Base-by-base conservation (phyloP, 768 basidiomycete species). In the Collybiopsis luxurians region DNA sequence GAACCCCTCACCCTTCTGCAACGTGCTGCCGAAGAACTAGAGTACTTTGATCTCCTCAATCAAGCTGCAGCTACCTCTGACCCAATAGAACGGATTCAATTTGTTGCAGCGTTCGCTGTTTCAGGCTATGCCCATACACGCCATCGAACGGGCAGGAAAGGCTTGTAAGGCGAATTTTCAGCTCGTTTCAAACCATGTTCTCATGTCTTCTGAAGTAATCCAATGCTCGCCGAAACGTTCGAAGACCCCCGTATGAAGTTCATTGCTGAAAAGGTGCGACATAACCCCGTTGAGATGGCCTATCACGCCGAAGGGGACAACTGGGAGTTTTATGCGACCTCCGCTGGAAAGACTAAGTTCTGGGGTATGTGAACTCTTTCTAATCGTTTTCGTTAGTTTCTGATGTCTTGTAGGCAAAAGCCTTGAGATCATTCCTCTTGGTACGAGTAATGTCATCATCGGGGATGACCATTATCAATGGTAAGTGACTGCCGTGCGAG, bases 151-250 rank as follows among this genome's bases (percentile, higher is more conserved):
- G 88, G 92, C 42, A 80, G 92, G 57, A 95, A 95, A 71, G 90
- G 89, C 60, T 95, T 94, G 90, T 92, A 66, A 73, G 88, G 80
- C 15, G 43, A 44, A 43, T 15, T 45, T 56, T 34, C 45, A n/a
- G 9, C 36, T 24, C 36, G 12, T 39, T 10, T 23, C n/a, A 43
- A 55, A 42, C 27, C 34, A 15, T 17, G 12, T 58, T 21, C 46
- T 60, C 26, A 28, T 31, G 34, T 12, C 23, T 40, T 49, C n/a
- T 62, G 30, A 56, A 93, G 90, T 63, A 95, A 92, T 61, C 92
- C 92, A 1, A 86, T 94, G 84, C 80, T 93, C 47, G 89, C 83
- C 2, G 92, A 95, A 70, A 94, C 92, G 2, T 95, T 89, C 59
- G 92, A 95, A 70, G 89, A 92, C 60, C 64, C 76, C 44, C 83